Evolutionary conservation across 2,329 filamentous ascomycete species (phyloP), one percentile per base, ranked within the genome.

Genomic region (Nothopassalora personata): DNA sequence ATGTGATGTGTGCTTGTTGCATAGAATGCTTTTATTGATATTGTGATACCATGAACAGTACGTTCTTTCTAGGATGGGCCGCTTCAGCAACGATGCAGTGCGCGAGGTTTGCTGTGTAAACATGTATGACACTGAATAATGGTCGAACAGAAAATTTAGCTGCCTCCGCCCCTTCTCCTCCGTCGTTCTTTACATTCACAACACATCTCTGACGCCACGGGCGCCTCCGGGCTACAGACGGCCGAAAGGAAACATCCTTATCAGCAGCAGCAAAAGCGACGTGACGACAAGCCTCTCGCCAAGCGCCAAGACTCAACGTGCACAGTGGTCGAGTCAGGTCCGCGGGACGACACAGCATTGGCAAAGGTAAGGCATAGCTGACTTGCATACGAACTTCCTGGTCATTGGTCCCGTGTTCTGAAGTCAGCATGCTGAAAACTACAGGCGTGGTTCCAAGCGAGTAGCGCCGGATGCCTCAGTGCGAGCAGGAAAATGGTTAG

Each of bases 11-110:
- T 43, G 39, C 39, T 43, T 43, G 4, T 51, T 31, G 49, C 49
- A 31, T 34, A 34, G 27, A 34, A 30, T 51, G 30, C 18, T 51
- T 51, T 51, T 49, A 49, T 51, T 19, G 15, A 28, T 50, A 27
- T 50, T 51, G 30, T 51, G 49, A 51, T 51, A 51, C 49, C 49
- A 51, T 27, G 49, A 51, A 34, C 49, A 51, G 49, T 19, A 51
- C 49, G 30, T 51, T 51, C 30, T 34, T 30, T 34, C 2, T 34
- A 34, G 49, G 34, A 30, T 34, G 49, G 49, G 33, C 13, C n/a
- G 27, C 34, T 51, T n/a, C 27, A 34, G 27, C 11, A 19, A 31
- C 27, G 11, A 51, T 51, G 49, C 49, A 51, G 49, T 51, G 49
- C 49, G 49, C 46, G 23, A 51, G 9, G 49, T 51, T 30, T 31